These are phyloP conservation scores for Trichophaea hybrida DNA, from an alignment of 2,329 filamentous ascomycete genomes.

Conservation along the genomic window DNA sequence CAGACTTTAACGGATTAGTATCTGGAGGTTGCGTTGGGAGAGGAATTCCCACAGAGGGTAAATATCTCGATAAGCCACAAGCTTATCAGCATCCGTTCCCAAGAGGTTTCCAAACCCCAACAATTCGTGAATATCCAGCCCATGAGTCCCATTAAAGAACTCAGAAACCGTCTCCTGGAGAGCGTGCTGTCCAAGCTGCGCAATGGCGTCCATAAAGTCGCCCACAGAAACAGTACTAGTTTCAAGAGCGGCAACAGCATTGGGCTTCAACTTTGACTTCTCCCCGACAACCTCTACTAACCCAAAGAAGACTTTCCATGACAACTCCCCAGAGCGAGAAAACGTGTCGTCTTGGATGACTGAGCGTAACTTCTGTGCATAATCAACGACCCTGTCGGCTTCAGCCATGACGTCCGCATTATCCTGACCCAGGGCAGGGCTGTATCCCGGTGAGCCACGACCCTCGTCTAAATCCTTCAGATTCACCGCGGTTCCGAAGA, in stretches of 20 bases:
- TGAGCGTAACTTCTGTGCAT: background rate
- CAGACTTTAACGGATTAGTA: background rate
- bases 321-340: background rate
- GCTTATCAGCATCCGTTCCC: background rate
- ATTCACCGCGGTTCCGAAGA: background rate
- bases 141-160: background rate
- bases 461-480: background rate
- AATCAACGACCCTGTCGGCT: background rate
- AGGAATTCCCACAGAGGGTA: background rate
- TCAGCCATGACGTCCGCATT: background rate
- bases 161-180: background rate
- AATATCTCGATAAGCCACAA: background rate
- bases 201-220: background rate
- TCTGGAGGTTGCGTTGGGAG: background rate
- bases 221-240: background rate
- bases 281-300: background rate
- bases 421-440: background rate
- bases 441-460: background rate
- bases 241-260: background rate
- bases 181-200: background rate
- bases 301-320: background rate
- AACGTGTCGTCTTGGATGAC: background rate
- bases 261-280: background rate
- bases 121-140: background rate
- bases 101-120: conserved; percentile 1